These are phyloP conservation scores for Thelonectria discophora DNA, from an alignment of 2,329 filamentous ascomycete genomes.

Conservation along the genomic window DNA sequence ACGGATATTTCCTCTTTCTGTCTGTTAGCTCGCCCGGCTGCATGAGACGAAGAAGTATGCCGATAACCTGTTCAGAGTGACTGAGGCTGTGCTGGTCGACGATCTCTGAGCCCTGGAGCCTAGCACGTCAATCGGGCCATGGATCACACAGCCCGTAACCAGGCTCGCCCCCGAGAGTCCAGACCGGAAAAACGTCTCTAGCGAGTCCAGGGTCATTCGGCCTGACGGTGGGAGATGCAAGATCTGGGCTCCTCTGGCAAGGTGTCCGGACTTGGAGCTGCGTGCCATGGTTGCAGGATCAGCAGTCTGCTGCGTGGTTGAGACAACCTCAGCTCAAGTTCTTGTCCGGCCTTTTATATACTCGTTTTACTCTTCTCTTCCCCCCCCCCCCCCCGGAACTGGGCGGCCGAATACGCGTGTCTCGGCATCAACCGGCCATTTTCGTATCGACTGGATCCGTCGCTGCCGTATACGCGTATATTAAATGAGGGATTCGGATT, in stretches of 20 bases:
- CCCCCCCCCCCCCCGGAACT: background rate
- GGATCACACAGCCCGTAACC: background rate
- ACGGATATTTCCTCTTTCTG: background rate
- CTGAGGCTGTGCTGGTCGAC: background rate
- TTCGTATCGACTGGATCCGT: constrained; percentile 25
- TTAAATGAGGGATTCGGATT: constrained; percentile 27
- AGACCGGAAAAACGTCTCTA: background rate
- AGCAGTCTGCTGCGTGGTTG: background rate
- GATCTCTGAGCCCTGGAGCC: background rate
- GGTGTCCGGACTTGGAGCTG: background rate
- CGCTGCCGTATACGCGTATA: constrained; percentile 10
- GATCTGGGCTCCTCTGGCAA: background rate
- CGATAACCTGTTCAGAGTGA: background rate
- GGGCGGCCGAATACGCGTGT: constrained; percentile 29
- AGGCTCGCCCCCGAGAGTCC: background rate
- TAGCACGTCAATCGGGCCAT: constrained; percentile 1
- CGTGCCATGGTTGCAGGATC: background rate
- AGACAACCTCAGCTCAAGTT: background rate
- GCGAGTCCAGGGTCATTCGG: background rate
- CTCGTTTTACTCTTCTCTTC: too few species aligned
- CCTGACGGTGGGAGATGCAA: background rate
- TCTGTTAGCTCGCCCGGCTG: background rate
- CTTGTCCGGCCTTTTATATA: background rate
- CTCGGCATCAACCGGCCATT: constrained; percentile 26
- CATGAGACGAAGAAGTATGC: background rate